phyloP scores from a whole-genome alignment of 768 basidiomycete species.

The Exsudoporus frostii region DNA sequence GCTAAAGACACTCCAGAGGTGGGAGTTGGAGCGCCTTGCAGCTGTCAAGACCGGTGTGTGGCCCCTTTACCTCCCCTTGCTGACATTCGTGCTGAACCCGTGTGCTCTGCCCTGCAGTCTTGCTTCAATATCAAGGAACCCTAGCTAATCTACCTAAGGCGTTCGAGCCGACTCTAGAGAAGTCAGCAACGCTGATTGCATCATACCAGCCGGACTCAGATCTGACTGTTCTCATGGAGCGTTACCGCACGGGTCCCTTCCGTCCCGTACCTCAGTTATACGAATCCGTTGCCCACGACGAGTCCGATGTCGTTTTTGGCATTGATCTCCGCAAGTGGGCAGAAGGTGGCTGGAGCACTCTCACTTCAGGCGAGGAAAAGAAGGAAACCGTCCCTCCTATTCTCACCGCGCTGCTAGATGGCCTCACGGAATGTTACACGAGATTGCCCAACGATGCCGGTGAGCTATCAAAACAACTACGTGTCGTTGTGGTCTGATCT shows the following conservation, averaged over 20 bases:
- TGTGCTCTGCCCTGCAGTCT: conserved; percentile 42
- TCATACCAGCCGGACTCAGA: conserved; percentile 89
- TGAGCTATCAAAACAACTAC: conserved; percentile 31
- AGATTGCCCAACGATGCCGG: conserved; percentile 61
- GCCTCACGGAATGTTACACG: conserved; percentile 60
- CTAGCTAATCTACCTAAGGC: conserved; percentile 68
- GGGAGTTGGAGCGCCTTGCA: conserved; percentile 80
- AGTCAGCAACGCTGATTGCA: conserved; percentile 71
- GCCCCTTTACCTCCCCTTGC: conserved; percentile 1
- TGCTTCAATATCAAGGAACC: conserved; percentile 85
- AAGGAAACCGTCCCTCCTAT: conserved; percentile 72
- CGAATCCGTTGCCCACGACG: conserved; percentile 79
- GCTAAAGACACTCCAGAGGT: conserved; percentile 74
- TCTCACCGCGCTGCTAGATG: conserved; percentile 60
- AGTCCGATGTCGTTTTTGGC: conserved; percentile 85
- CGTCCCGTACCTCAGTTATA: conserved; percentile 81
- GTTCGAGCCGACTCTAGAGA: conserved; percentile 61
- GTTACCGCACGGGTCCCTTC: conserved; percentile 92
- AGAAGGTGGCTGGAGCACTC: conserved; percentile 70
- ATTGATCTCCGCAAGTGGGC: conserved; percentile 91
- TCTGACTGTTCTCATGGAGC: conserved; percentile 82
- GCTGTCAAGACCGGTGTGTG: conserved; percentile 77
- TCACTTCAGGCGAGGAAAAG: conserved; percentile 54
- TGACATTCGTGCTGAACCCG: background rate
- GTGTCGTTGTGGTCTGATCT: background rate